Conservation (phyloP, 768 basidiomycete genomes). For the Dendrothele bispora region DNA sequence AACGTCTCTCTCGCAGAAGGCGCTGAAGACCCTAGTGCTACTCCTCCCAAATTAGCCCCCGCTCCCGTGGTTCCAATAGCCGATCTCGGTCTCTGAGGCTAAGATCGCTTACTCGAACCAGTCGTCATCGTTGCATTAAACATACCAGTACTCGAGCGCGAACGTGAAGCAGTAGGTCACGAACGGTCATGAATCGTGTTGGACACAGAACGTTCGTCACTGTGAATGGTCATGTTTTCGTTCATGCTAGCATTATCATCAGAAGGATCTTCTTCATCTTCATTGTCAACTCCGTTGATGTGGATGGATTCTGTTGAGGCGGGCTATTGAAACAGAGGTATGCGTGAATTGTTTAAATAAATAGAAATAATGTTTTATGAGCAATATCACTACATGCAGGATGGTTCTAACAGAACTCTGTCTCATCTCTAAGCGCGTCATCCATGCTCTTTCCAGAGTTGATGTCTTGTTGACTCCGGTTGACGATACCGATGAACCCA, state of each 20-base stretch:
- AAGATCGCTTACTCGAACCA: slow-evolving; percentile 25
- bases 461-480: slow-evolving; percentile 97
- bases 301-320: slow-evolving; percentile 57
- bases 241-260: slow-evolving; percentile 57
- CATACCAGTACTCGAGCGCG: slow-evolving; percentile 25
- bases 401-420: slow-evolving; percentile 89
- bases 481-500: slow-evolving; percentile 97
- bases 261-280: slow-evolving; percentile 63
- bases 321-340: slow-evolving; percentile 47
- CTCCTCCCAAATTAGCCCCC: no score
- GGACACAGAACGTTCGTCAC: slow-evolving; percentile 70
- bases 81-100: slow-evolving; percentile 32
- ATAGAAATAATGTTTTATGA: slow-evolving; percentile 58
- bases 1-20: slow-evolving; percentile 83
- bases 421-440: slow-evolving; percentile 82
- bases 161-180: slow-evolving; percentile 34
- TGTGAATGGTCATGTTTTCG: slow-evolving; percentile 50
- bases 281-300: slow-evolving; percentile 48
- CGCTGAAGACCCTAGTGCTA: slow-evolving; percentile 36
- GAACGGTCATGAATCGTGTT: slow-evolving; percentile 75
- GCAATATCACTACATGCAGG: slow-evolving; percentile 92
- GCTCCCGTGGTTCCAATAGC: no score
- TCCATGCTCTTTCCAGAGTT: slow-evolving; percentile 80
- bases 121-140: slow-evolving; percentile 20
- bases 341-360: slow-evolving; percentile 13